Conservation (phyloP, 805 yeast species). For the Candida arabinofermentans region DNA sequence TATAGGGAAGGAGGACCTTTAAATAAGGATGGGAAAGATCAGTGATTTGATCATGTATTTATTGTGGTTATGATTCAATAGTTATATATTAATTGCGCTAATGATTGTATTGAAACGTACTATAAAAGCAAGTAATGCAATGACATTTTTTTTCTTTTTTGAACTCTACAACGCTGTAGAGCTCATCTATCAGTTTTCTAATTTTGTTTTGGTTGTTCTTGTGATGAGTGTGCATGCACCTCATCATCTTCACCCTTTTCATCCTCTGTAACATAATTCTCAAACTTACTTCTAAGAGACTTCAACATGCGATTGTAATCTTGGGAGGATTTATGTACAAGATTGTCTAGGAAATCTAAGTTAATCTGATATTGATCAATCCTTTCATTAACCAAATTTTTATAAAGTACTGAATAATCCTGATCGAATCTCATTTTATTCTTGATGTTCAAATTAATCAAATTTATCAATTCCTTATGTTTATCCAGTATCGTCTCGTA, state of each 20-base stretch:
- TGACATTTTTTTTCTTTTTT: too few relatives aligned
- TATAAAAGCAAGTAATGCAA: too few relatives aligned
- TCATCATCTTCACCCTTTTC: neutral
- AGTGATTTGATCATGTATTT: too few relatives aligned
- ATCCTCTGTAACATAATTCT: constrained; percentile 3
- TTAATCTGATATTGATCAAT: constrained; percentile 11
- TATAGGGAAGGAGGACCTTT: constrained; percentile 15
- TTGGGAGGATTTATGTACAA: constrained; percentile 1
- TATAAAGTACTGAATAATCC: constrained; percentile 15
- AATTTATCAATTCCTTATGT: constrained; percentile 26
- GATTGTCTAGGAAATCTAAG: constrained; percentile 8
- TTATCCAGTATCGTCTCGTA: constrained; percentile 26
- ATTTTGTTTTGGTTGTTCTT: too few relatives aligned
- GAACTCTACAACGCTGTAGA: too few relatives aligned
- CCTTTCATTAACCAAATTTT: constrained; percentile 11
- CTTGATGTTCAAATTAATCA: constrained; percentile 13
- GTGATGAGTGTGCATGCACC: too few relatives aligned
- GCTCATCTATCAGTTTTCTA: too few relatives aligned
- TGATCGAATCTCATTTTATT: constrained; percentile 17
- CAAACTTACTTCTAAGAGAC: constrained; percentile 6
- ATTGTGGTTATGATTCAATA: too few relatives aligned
- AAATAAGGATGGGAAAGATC: neutral
- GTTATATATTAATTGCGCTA: too few relatives aligned
- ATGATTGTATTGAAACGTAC: too few relatives aligned
- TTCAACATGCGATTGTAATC: constrained; percentile 10